A percentile compares a stretch with the other conserved stretches of the same genome.
Evolutionary conservation across 2,329 filamentous ascomycete genomes (phyloP).

Genomic region (Acrocalymma vagum): DNA sequence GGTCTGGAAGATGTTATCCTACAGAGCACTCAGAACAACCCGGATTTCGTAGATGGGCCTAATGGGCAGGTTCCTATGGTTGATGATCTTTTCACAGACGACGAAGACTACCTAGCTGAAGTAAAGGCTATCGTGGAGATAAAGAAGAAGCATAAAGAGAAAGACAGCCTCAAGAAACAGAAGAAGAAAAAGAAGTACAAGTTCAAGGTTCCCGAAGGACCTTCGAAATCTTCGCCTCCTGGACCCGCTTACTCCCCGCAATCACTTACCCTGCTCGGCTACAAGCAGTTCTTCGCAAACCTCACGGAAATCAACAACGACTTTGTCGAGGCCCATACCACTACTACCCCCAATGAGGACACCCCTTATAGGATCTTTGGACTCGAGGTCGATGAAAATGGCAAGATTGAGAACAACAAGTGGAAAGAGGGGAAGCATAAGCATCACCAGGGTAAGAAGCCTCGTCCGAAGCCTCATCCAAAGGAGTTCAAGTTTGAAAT

Average conservation of each 20-base stretch:
- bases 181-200: slow-evolving; percentile 55
- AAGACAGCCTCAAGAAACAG: too few species aligned
- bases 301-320: slow-evolving; percentile 89
- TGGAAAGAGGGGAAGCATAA: slow-evolving; percentile 73
- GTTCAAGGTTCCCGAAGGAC: slow-evolving; percentile 70
- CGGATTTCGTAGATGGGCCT: slow-evolving; percentile 2
- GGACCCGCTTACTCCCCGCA: slow-evolving; percentile 93
- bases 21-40: slow-evolving; percentile 5
- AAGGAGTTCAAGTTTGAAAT: slow-evolving; percentile 77
- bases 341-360: slow-evolving; percentile 15
- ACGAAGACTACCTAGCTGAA: slow-evolving; percentile 47
- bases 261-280: slow-evolving; percentile 78
- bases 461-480: slow-evolving; percentile 63
- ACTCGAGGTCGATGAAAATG: slow-evolving; percentile 33
- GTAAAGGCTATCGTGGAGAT: slow-evolving; percentile 57
- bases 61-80: slow-evolving; percentile 14
- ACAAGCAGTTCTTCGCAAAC: slow-evolving; percentile 93
- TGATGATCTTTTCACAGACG: slow-evolving; percentile 20
- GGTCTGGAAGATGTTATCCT: slow-evolving; percentile 67
- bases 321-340: slow-evolving; percentile 42
- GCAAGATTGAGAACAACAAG: slow-evolving; percentile 44
- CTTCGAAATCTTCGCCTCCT: slow-evolving; percentile 75
- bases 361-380: slow-evolving; percentile 30
- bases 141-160: slow-evolving; percentile 55
- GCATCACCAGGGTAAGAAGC: slow-evolving; percentile 61